These are phyloP conservation scores for Tetrastigma voinierianum DNA, from an alignment of 164 flowering plant genomes.

Conservation along the genomic window DNA sequence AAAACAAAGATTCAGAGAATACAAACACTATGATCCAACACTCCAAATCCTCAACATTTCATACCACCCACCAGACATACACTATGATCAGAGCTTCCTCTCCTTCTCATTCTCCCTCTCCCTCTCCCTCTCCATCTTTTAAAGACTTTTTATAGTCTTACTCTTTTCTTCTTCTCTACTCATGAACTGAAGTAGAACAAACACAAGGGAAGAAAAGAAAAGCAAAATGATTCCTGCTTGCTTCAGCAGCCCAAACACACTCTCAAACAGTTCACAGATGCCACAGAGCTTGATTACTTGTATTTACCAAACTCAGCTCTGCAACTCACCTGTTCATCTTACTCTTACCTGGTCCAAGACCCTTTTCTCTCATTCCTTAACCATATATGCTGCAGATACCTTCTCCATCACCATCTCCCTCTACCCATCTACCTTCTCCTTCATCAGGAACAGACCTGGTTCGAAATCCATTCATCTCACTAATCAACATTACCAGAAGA, in stretches of 20 bases:
- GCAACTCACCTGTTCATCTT: slow-evolving; percentile 42
- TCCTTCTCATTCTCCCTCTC: neutral
- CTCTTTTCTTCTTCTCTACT: neutral
- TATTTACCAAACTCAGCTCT: slow-evolving; percentile 52
- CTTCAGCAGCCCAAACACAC: slow-evolving; percentile 39
- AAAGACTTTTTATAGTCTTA: neutral
- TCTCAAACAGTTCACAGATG: slow-evolving; percentile 22
- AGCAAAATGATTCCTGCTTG: slow-evolving; percentile 47
- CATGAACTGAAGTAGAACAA: neutral
- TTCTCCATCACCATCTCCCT: slow-evolving; percentile 57
- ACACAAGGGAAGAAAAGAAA: neutral
- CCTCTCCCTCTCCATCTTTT: slow-evolving; percentile 1
- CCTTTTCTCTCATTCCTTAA: slow-evolving; percentile 51
- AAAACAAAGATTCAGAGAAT: too few species aligned
- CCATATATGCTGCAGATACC: slow-evolving; percentile 40
- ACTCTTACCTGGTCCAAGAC: slow-evolving; percentile 72
- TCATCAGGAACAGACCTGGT: slow-evolving; percentile 41
- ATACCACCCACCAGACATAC: neutral
- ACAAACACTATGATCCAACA: neutral
- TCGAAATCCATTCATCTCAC: slow-evolving; percentile 42
- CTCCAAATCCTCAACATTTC: slow-evolving; percentile 2
- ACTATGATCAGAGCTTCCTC: neutral
- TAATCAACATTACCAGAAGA: slow-evolving; percentile 25
- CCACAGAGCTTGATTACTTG: slow-evolving; percentile 54
- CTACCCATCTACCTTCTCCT: slow-evolving; percentile 43